These are phyloP conservation scores for Chaetomium cochliodes DNA, from an alignment of 495 filamentous ascomycete species.

Conservation along the genomic window DNA sequence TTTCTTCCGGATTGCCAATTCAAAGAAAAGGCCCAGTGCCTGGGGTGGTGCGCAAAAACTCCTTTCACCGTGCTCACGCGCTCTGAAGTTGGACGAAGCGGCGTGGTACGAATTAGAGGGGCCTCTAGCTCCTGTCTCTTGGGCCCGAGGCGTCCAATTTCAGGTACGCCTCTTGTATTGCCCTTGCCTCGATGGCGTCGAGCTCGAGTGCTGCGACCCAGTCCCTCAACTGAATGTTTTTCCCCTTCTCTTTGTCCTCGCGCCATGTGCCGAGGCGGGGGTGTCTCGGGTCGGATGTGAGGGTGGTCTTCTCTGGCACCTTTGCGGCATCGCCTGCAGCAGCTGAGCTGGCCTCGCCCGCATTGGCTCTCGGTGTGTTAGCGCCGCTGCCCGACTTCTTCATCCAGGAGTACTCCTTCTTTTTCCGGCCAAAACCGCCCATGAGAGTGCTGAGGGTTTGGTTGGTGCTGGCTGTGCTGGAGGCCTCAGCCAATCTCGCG, in stretches of 20 bases:
- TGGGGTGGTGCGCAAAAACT: background rate
- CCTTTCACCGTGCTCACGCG: background rate
- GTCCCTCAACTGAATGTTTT: conserved; percentile 68
- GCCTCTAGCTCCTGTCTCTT: conserved; percentile 5
- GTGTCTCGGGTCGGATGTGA: conserved; percentile 42
- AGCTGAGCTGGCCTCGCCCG: conserved; percentile 32
- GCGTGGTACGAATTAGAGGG: background rate
- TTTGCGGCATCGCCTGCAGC: conserved; percentile 9
- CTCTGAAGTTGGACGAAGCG: background rate
- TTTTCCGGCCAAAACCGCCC: conserved; percentile 53
- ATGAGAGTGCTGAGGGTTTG: conserved; percentile 54
- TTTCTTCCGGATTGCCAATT: background rate
- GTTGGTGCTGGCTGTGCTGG: conserved; percentile 57
- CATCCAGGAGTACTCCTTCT: conserved; percentile 63
- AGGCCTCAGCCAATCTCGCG: conserved; percentile 50
- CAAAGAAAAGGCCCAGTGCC: background rate
- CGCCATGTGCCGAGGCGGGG: conserved; percentile 58
- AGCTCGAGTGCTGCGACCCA: conserved; percentile 63
- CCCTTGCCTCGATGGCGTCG: conserved; percentile 55
- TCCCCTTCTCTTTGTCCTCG: conserved; percentile 61
- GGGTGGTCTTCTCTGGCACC: conserved; percentile 28
- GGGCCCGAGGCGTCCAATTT: conserved; percentile 44
- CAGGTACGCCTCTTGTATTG: conserved; percentile 54
- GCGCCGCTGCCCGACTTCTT: conserved; percentile 45
- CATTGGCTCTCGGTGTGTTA: conserved; percentile 44